These are phyloP conservation scores for Aspergillus sp. DNA, from an alignment of 2,329 filamentous ascomycete genomes.

Conservation along the genomic window DNA sequence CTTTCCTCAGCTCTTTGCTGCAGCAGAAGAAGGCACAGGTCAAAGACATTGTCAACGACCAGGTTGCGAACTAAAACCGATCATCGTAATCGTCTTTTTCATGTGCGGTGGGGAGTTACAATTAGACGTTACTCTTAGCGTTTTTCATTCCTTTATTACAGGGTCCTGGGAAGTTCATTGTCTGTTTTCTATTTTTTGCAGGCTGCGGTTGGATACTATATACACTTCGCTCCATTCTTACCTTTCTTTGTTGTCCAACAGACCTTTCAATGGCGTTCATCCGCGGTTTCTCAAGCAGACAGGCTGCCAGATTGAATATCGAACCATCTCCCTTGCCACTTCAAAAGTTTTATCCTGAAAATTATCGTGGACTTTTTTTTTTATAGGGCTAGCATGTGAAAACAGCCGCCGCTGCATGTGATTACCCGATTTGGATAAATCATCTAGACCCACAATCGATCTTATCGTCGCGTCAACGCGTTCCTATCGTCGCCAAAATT, in stretches of 20 bases:
- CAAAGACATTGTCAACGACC: slow-evolving; percentile 60
- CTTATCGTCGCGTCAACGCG: slow-evolving; percentile 28
- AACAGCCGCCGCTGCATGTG: slow-evolving; percentile 2
- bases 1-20: slow-evolving; percentile 64
- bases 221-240: slow-evolving; percentile 5
- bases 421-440: slow-evolving; percentile 25
- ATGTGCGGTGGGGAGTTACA: slow-evolving; percentile 19
- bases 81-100: background rate
- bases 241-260: slow-evolving; percentile 4
- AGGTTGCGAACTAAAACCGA: slow-evolving; percentile 35
- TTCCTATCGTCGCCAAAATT: slow-evolving; percentile 14
- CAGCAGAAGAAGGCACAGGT: slow-evolving; percentile 66
- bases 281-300: background rate
- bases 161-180: background rate
- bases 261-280: background rate
- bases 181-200: slow-evolving; percentile 12
- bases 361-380: background rate
- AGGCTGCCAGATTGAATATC: background rate
- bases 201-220: slow-evolving; percentile 13
- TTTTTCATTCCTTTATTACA: slow-evolving; percentile 11
- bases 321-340: background rate
- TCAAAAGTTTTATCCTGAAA: background rate
- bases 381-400: slow-evolving; percentile 17
- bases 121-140: slow-evolving; percentile 10
- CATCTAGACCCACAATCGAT: slow-evolving; percentile 14